A percentile compares a stretch with the other conserved stretches of the same genome.
Evolutionary conservation across 2,329 filamentous ascomycete species (phyloP).

Genomic region (Penicillium italicum): DNA sequence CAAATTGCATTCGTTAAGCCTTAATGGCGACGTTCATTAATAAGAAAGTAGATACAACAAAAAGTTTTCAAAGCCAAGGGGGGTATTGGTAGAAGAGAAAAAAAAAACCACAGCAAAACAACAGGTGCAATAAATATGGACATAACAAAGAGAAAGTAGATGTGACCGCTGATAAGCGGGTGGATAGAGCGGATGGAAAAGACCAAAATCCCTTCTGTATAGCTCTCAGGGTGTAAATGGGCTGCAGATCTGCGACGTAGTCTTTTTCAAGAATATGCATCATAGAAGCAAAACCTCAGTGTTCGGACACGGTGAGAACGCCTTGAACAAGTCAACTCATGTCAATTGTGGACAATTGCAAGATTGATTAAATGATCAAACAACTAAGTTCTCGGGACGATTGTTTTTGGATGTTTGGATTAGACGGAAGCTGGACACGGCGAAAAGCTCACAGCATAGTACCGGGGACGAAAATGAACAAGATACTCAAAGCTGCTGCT

Average conservation of each 20-base stretch:
- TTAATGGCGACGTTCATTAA: slow-evolving; percentile 21
- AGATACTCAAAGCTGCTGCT: slow-evolving; percentile 74
- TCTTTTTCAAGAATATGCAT: slow-evolving; percentile 13
- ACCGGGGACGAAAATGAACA: slow-evolving; percentile 94
- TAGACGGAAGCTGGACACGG: background rate
- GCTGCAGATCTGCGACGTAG: background rate
- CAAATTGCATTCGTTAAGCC: slow-evolving; percentile 22
- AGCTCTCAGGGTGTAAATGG: background rate
- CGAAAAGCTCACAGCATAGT: slow-evolving; percentile 45
- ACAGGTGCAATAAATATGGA: slow-evolving; percentile 24
- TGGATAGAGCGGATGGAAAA: slow-evolving; percentile 3
- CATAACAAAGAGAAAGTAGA: slow-evolving; percentile 18
- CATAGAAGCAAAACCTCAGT: slow-evolving; percentile 17
- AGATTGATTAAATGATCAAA: background rate
- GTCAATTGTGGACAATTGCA: background rate
- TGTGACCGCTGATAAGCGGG: slow-evolving; percentile 7
- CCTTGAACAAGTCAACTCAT: slow-evolving; percentile 3
- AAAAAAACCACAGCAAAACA: slow-evolving; percentile 7
- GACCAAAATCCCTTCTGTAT: background rate
- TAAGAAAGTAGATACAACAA: slow-evolving; percentile 30
- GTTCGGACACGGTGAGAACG: slow-evolving; percentile 10
- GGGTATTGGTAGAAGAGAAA: slow-evolving; percentile 35
- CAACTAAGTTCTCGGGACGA: background rate
- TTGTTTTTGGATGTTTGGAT: background rate
- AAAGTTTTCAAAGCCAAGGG: slow-evolving; percentile 23